A percentile compares a stretch with the other conserved stretches of the same genome.
Conservation (phyloP, 441 rosid species). For the Hura crepitans region DNA sequence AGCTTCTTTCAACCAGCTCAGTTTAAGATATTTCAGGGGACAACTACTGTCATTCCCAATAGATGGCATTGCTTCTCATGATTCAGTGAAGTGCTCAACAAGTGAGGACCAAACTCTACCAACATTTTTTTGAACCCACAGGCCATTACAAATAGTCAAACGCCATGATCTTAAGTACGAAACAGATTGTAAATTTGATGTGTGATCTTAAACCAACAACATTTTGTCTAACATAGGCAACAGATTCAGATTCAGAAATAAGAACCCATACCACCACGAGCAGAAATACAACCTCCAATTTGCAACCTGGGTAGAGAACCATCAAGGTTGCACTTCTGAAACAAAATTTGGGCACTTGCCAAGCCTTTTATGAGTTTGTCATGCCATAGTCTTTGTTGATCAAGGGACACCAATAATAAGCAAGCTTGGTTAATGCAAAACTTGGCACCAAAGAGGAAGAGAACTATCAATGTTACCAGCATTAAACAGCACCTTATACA, state of each 20-base stretch:
- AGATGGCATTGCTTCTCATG: not conserved
- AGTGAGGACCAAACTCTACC: not conserved
- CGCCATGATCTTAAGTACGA: not conserved
- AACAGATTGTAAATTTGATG: not conserved
- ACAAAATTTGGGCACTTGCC: not conserved
- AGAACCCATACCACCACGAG: not conserved
- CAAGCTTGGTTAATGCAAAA: not conserved
- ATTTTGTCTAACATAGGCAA: not conserved
- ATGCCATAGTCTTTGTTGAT: not conserved
- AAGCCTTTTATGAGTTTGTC: not conserved
- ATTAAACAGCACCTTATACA: not conserved
- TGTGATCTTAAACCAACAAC: not conserved
- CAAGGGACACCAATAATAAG: not conserved
- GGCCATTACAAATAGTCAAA: not conserved
- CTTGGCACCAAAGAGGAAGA: not conserved
- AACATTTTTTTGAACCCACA: not conserved
- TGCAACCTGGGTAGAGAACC: not conserved
- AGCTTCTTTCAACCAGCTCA: not conserved
- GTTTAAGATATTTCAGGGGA: not conserved
- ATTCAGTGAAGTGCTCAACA: conserved; percentile 3
- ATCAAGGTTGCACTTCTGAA: not conserved
- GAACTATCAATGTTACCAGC: not conserved
- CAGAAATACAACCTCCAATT: not conserved
- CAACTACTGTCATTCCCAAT: not conserved
- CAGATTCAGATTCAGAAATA: not conserved